phyloP scores from a whole-genome alignment of 1,284 basidiomycete genomes.

The Sphaerobolus stellatus region DNA sequence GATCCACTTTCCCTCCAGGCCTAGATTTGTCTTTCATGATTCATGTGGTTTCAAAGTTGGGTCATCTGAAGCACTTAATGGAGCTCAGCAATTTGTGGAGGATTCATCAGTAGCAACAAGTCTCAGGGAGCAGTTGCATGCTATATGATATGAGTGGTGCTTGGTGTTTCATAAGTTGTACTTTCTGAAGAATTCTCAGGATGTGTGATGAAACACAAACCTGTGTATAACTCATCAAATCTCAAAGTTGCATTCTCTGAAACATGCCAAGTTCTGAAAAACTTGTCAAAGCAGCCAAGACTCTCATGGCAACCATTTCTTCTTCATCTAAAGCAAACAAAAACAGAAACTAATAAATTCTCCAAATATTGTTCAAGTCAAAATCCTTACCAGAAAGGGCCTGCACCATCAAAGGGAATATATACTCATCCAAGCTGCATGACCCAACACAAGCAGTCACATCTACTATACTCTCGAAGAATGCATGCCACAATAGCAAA shows the following conservation, averaged over 20 bases:
- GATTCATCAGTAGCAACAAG: too few relatives aligned
- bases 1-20: too few relatives aligned
- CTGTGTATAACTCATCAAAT: constrained; percentile 82
- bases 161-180: too few relatives aligned
- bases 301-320: constrained; percentile 88
- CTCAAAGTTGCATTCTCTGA: constrained; percentile 92
- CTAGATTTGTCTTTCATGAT: too few relatives aligned
- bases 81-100: too few relatives aligned
- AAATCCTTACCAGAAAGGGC: constrained; percentile 74
- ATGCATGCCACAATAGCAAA: constrained; percentile 87
- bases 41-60: too few relatives aligned
- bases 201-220: constrained; percentile 97
- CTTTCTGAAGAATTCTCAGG: too few relatives aligned
- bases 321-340: constrained; percentile 71
- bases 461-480: constrained; percentile 94
- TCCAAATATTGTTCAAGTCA: neutral
- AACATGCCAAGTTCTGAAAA: constrained; percentile 88
- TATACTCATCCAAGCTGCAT: constrained; percentile 83
- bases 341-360: constrained; percentile 9
- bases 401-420: constrained; percentile 92
- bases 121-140: too few relatives aligned
- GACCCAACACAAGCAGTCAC: constrained; percentile 92
- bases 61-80: too few relatives aligned
- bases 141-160: too few relatives aligned
- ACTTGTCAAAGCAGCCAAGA: constrained; percentile 80